Evolutionary conservation across 768 basidiomycete species (phyloP).

Genomic region (Lactarius hengduanensis): DNA sequence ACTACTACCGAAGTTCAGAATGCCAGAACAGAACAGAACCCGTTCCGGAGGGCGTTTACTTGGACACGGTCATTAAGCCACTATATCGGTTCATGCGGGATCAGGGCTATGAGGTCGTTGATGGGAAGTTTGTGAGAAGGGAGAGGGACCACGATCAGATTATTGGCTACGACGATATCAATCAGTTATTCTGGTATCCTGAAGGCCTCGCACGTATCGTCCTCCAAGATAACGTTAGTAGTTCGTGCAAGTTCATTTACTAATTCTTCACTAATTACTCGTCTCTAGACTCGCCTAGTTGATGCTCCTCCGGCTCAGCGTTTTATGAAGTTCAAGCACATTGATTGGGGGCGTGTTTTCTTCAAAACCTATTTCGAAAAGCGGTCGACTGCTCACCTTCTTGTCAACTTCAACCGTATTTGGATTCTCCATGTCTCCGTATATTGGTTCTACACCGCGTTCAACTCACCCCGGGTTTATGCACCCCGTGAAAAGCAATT

Average conservation of each 20-base stretch:
- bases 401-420: constrained; percentile 99
- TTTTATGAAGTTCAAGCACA: constrained; percentile 85
- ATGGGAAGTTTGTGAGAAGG: constrained; percentile 90
- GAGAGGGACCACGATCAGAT: constrained; percentile 95
- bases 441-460: constrained; percentile 98
- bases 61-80: constrained; percentile 89
- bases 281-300: constrained; percentile 76
- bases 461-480: constrained; percentile 92
- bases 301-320: constrained; percentile 91
- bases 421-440: constrained; percentile 95
- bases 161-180: constrained; percentile 99
- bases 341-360: constrained; percentile 94
- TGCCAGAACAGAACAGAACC: constrained; percentile 94
- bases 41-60: constrained; percentile 91
- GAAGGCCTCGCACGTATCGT: constrained; percentile 95
- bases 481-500: constrained; percentile 60
- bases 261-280: constrained; percentile 12
- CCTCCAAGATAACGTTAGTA: constrained; percentile 75
- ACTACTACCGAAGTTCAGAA: constrained; percentile 97
- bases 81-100: constrained; percentile 95
- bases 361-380: constrained; percentile 99
- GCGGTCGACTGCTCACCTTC: constrained; percentile 86
- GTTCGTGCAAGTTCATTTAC: constrained; percentile 31
- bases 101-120: constrained; percentile 93
- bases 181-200: constrained; percentile 99